These are phyloP conservation scores for Limonomyces culmigenus DNA, from an alignment of 1,284 basidiomycete species.

Conservation along the genomic window DNA sequence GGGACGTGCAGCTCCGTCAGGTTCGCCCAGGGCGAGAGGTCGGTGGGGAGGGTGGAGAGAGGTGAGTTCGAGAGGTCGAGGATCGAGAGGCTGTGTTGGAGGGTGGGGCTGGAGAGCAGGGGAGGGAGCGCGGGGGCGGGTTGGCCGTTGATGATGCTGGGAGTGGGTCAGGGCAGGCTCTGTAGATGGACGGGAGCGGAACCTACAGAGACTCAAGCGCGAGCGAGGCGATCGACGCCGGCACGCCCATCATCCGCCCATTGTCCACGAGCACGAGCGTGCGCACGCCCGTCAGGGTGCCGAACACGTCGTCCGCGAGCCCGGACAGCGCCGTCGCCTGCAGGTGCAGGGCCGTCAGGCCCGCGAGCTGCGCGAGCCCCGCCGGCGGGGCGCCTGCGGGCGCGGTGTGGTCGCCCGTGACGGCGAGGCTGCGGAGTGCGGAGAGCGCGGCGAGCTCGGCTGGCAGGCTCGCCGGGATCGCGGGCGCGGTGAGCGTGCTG, in stretches of 20 bases:
- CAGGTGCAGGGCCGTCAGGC: constrained; percentile 22
- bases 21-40: too few relatives aligned
- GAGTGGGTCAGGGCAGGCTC: too few relatives aligned
- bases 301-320: constrained; percentile 19
- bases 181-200: too few relatives aligned
- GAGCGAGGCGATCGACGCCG: constrained; percentile 18
- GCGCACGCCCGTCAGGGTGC: constrained; percentile 18
- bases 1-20: too few relatives aligned
- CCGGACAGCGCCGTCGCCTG: constrained; percentile 26
- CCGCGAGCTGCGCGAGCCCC: constrained; percentile 14
- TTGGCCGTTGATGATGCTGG: too few relatives aligned
- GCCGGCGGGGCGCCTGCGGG: background rate
- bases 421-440: constrained; percentile 2
- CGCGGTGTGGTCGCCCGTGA: background rate
- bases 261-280: constrained; percentile 27
- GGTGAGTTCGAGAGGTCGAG: too few relatives aligned
- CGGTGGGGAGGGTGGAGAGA: too few relatives aligned
- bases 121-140: too few relatives aligned
- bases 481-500: constrained; percentile 23
- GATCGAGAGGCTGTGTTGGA: too few relatives aligned
- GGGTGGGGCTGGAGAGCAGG: too few relatives aligned
- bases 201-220: too few relatives aligned
- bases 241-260: constrained; percentile 22
- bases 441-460: constrained; percentile 17
- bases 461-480: constrained; percentile 21